A percentile compares a stretch with the other conserved stretches of the same genome.
Conservation (phyloP, 192 early-diverging fungal genomes). For the Irineochytrium annulatum region DNA sequence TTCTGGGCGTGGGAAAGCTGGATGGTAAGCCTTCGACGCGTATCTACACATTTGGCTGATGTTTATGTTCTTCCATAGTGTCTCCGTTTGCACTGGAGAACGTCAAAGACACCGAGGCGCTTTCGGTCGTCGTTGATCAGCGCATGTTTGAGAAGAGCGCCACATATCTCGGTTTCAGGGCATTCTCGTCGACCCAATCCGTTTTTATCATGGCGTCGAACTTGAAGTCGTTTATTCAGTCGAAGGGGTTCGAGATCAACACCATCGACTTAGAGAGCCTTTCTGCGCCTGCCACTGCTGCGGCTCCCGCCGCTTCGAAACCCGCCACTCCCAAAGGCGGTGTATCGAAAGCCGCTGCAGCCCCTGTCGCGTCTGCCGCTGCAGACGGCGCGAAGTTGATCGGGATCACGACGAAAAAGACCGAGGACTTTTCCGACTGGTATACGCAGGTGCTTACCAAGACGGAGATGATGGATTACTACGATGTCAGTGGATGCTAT, state of each 20-base stretch:
- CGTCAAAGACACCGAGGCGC: constrained; percentile 51
- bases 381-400: constrained; percentile 55
- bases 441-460: constrained; percentile 85
- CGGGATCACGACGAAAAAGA: constrained; percentile 84
- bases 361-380: constrained; percentile 43
- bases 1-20: constrained; percentile 54
- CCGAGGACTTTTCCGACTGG: constrained; percentile 89
- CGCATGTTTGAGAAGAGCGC: constrained; percentile 46
- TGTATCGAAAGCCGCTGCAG: constrained; percentile 33
- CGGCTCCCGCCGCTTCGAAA: constrained; percentile 4
- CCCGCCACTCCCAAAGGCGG: constrained; percentile 8
- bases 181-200: constrained; percentile 49
- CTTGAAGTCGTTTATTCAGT: constrained; percentile 54
- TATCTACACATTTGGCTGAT: no score
- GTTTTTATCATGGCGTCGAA: constrained; percentile 55
- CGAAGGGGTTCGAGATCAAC: constrained; percentile 43
- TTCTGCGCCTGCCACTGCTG: constrained; percentile 37
- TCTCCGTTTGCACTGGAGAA: constrained; percentile 72
- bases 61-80: no score
- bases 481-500: constrained; percentile 97
- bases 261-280: constrained; percentile 52
- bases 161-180: constrained; percentile 63
- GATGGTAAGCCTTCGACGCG: constrained; percentile 45
- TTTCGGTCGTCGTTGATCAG: constrained; percentile 74
- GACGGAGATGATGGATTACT: constrained; percentile 98